Conservation (phyloP, 2,329 filamentous ascomycete species). For the Fusarium sp. region DNA sequence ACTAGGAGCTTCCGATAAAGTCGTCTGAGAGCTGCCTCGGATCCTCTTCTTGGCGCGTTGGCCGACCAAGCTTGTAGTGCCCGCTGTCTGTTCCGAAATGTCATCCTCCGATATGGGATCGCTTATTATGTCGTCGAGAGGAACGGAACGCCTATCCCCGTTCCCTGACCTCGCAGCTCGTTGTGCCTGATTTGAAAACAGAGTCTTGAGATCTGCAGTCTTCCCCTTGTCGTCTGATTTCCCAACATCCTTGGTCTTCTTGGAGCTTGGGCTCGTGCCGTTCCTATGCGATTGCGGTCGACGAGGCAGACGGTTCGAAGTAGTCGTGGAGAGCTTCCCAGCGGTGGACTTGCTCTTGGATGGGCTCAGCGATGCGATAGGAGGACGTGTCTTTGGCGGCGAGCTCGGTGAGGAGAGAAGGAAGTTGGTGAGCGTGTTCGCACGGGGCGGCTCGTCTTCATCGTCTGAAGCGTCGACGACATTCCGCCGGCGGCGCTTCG, state of each 20-base stretch:
- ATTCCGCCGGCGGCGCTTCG: constrained; percentile 70
- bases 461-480: constrained; percentile 63
- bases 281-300: constrained; percentile 46
- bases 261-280: constrained; percentile 49
- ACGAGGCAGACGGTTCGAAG: constrained; percentile 39
- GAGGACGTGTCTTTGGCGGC: constrained; percentile 47
- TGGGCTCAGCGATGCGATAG: constrained; percentile 57
- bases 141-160: constrained; percentile 44
- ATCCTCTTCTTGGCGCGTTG: constrained; percentile 67
- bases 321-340: constrained; percentile 36
- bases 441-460: constrained; percentile 58
- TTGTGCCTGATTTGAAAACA: constrained; percentile 73
- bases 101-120: constrained; percentile 73
- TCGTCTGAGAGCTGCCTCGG: constrained; percentile 50
- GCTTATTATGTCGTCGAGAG: constrained; percentile 63
- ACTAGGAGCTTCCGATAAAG: constrained; percentile 38
- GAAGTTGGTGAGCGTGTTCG: constrained; percentile 65
- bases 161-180: constrained; percentile 53
- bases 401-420: constrained; percentile 65
- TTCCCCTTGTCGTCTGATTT: constrained; percentile 64
- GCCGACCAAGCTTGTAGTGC: constrained; percentile 66
- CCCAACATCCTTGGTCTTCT: constrained; percentile 54
- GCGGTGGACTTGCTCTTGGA: constrained; percentile 46
- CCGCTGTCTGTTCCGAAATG: constrained; percentile 62
- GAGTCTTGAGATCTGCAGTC: constrained; percentile 66